These are phyloP conservation scores for Tylopilus balloui DNA, from an alignment of 768 basidiomycete genomes.

Conservation along the genomic window DNA sequence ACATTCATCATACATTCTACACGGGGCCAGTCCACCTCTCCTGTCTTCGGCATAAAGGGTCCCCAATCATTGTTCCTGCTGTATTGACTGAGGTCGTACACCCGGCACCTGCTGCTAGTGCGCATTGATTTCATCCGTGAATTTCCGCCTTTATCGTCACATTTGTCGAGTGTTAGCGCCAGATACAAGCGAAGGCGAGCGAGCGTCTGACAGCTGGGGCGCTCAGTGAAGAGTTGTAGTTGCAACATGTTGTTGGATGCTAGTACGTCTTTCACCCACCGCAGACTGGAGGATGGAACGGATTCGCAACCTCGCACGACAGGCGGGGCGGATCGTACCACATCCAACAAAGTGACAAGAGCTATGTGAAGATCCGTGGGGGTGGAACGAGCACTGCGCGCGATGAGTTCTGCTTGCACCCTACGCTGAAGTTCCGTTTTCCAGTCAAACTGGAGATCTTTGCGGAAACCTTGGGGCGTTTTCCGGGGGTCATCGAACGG, in stretches of 20 bases:
- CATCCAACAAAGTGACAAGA: constrained; percentile 39
- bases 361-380: constrained; percentile 30
- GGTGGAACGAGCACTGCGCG: constrained; percentile 15
- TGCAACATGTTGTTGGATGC: constrained; percentile 37
- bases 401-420: constrained; percentile 38
- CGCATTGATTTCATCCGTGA: constrained; percentile 34
- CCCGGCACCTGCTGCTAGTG: constrained; percentile 48
- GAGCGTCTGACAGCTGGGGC: constrained; percentile 30
- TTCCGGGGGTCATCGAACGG: constrained; percentile 65
- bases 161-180: constrained; percentile 40
- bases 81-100: constrained; percentile 67
- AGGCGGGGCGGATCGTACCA: constrained; percentile 37
- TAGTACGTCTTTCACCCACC: constrained; percentile 45
- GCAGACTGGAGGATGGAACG: constrained; percentile 37
- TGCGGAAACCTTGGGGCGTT: constrained; percentile 14
- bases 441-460: constrained; percentile 30
- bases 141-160: constrained; percentile 19
- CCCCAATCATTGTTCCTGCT: constrained; percentile 49
- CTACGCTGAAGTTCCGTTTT: constrained; percentile 37
- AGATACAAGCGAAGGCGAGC: constrained; percentile 48
- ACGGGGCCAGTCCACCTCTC: constrained; percentile 58
- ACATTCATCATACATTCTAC: constrained; percentile 56
- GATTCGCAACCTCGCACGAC: constrained; percentile 18
- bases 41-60: constrained; percentile 42
- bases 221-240: constrained; percentile 5